These are phyloP conservation scores for Arthrobotrys conoides DNA, from an alignment of 2,329 filamentous ascomycete genomes.

Conservation along the genomic window DNA sequence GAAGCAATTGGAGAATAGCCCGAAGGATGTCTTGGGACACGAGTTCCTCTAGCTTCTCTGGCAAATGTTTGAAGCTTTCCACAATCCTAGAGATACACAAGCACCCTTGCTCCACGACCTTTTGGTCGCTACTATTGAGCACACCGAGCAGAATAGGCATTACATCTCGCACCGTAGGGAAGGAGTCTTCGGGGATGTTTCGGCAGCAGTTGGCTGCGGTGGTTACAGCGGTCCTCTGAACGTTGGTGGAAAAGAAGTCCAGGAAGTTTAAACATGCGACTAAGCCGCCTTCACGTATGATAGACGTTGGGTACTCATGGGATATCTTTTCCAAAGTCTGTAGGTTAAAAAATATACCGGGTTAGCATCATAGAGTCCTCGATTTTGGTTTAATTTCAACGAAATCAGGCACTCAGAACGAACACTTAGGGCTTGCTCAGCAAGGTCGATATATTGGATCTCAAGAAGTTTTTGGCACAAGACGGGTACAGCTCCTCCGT, in stretches of 20 bases:
- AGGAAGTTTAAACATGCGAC: slow-evolving; percentile 96
- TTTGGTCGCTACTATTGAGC: slow-evolving; percentile 90
- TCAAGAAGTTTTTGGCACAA: slow-evolving; percentile 95
- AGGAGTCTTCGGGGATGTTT: slow-evolving; percentile 94
- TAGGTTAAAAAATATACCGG: slow-evolving; percentile 50
- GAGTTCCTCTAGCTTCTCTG: slow-evolving; percentile 89
- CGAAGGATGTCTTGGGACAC: slow-evolving; percentile 89
- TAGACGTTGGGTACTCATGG: slow-evolving; percentile 92
- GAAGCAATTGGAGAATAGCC: slow-evolving; percentile 85
- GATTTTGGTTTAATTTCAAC: slow-evolving; percentile 17
- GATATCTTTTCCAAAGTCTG: slow-evolving; percentile 96
- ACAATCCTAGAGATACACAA: slow-evolving; percentile 95
- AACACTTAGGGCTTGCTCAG: slow-evolving; percentile 92
- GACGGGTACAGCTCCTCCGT: slow-evolving; percentile 94
- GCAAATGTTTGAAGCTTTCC: slow-evolving; percentile 93
- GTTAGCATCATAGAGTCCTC: slow-evolving; percentile 47
- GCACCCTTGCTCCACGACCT: slow-evolving; percentile 96
- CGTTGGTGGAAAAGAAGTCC: slow-evolving; percentile 97
- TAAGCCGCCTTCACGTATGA: slow-evolving; percentile 93
- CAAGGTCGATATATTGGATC: slow-evolving; percentile 96
- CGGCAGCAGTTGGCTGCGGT: slow-evolving; percentile 98
- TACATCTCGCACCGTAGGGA: slow-evolving; percentile 89
- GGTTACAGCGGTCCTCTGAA: slow-evolving; percentile 94
- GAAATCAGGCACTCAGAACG: slow-evolving; percentile 64
- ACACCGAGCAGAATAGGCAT: slow-evolving; percentile 97